A percentile compares a stretch with the other conserved stretches of the same genome.
These are phyloP conservation scores for Fusarium veterinarium DNA, from an alignment of 2,329 filamentous ascomycete genomes.

Conservation along the genomic window DNA sequence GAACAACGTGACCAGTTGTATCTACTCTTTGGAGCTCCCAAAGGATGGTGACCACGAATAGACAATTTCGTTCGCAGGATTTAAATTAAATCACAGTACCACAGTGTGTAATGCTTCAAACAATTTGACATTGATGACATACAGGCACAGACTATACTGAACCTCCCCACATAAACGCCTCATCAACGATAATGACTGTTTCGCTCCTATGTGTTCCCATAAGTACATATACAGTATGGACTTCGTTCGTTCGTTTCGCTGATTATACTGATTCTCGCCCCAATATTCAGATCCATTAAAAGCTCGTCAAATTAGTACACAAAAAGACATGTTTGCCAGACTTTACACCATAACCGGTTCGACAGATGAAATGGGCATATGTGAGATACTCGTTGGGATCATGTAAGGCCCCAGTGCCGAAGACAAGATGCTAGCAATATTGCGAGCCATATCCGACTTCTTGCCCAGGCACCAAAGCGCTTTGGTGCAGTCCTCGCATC, in stretches of 20 bases:
- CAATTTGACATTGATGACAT: neutral
- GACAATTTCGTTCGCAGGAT: too few relatives aligned
- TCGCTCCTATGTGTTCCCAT: conserved; percentile 5
- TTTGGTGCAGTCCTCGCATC: conserved; percentile 61
- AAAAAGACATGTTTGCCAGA: neutral
- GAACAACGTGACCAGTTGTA: neutral
- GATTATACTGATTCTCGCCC: conserved; percentile 3
- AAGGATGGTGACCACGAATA: too few relatives aligned
- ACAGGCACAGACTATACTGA: neutral
- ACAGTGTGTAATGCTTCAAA: neutral
- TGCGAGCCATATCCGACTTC: conserved; percentile 62
- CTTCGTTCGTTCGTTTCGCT: conserved; percentile 19
- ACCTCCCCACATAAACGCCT: neutral
- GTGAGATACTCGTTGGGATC: conserved; percentile 34
- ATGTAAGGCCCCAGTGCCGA: conserved; percentile 42
- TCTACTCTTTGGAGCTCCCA: neutral
- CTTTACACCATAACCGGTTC: conserved; percentile 33
- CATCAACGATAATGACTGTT: conserved; percentile 16
- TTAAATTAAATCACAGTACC: neutral
- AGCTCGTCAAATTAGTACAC: conserved; percentile 2
- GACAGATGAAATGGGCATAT: conserved; percentile 22
- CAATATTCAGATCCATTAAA: conserved; percentile 7
- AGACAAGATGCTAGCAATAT: conserved; percentile 43
- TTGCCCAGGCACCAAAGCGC: conserved; percentile 66
- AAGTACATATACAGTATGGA: conserved; percentile 16